Base-by-base conservation (phyloP, 2,329 filamentous ascomycete genomes). In the Aspergillus brasiliensis region DNA sequence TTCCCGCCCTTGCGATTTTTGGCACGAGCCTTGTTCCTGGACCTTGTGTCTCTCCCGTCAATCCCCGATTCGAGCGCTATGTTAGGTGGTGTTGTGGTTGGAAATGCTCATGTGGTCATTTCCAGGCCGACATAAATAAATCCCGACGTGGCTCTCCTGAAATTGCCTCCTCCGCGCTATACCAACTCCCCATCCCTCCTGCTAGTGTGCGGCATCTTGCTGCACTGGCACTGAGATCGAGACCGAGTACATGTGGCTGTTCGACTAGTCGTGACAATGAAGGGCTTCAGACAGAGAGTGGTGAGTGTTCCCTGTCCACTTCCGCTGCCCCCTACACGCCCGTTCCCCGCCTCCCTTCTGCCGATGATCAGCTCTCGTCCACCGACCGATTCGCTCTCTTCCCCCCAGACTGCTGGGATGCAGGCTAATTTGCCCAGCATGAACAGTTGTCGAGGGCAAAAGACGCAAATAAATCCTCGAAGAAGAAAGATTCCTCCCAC, bases 241-340 rank as follows among this genome's bases (percentile, higher is more conserved):
- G 65, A 62, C 62, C 67, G 67, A 74, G 71, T 76, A 74, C 69
- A 75, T 76, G 73, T 69, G 70, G 73, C 64, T 69, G 61, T 66
- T 65, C 67, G 62, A 63, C 65, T 68, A 69, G 62, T 62, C 60
- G 79, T 78, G 80, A 90, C 85, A 80, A 97, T 98, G 94, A 97
- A 97, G 84, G 91, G 92, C 78, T 96, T 98, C 81, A 91, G 92
- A 81, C 92, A 96, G 84, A 91, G 91, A 90, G 92, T 97, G 84
- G 92, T 97, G 87, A 85, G 91, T 34, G 31, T 87, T 66, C 62
- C 58, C 31, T n/a, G 25, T 63, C 51, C 47, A 49, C 58, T 55
- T 57, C 55, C 47, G 56, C 31, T 34, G 31, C 47, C 47, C 44
- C 28, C 60, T 55, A 59, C 54, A 34, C 31, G n/a, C 28, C 56